Evolutionary conservation across 371 early-diverging fungal species (phyloP), one percentile per base, ranked within the genome.

Genomic region (Mycotypha africana): DNA sequence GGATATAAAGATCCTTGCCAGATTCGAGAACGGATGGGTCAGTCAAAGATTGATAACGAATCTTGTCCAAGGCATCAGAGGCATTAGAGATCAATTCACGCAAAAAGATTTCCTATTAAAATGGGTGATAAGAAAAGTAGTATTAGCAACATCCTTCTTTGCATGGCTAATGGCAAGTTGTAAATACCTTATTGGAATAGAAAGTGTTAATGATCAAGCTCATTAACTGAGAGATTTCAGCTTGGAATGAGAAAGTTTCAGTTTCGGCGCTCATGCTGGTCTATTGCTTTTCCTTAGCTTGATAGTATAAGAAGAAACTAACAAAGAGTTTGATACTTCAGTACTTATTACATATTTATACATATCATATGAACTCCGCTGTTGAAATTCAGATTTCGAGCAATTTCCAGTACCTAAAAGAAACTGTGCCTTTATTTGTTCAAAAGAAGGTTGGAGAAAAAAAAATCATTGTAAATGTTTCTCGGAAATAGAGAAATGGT

Each of bases 201-300:
- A 71, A 71, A 37, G 67, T 71, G 62, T 67, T 71, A 65, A 71
- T 71, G 76, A 95, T 92, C 63, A 93, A 89, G 60, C 81, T 83
- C 92, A 95, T 92, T 67, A 95, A 72, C 88, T 91, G 90, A 79
- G 85, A 83, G 60, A 90, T 85, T 77, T 89, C 90, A 84, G 89
- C 89, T 79, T 95, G 94, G 84, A 93, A 92, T 47, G 84, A 81
- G 67, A 86, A 88, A 26, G 85, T 83, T 62, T 88, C 86, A 48
- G 74, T 67, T 55, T 66, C 71, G 47, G 39, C 45, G 53, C 60
- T 49, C 65, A 65, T 65, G 38, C 45, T 58, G 19, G 20, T 45
- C n/a, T n/a, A n/a, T n/a, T n/a, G n/a, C n/a, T n/a, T n/a, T n/a
- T n/a, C n/a, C n/a, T n/a, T n/a, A n/a, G n/a, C n/a, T n/a, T n/a